Conservation (phyloP, 2,329 filamentous ascomycete species). For the Colletotrichum kahawae region DNA sequence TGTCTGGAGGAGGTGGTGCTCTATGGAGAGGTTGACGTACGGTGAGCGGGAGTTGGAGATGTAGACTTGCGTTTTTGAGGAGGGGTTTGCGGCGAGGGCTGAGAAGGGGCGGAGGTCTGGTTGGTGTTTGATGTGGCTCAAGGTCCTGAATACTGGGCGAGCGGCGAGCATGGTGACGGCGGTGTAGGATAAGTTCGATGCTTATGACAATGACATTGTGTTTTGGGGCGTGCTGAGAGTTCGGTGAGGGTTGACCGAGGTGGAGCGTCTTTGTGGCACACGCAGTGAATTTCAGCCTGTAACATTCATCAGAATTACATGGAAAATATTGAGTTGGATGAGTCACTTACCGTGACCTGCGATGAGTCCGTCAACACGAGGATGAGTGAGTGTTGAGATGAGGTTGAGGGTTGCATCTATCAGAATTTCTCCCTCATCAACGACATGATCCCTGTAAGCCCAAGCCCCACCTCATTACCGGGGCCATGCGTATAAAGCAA, state of each 20-base stretch:
- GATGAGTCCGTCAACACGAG: neutral
- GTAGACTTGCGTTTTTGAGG: constrained; percentile 69
- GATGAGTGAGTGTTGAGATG: constrained; percentile 6
- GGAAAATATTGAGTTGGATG: fast-evolving
- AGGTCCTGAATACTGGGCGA: neutral
- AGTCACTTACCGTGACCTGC: neutral
- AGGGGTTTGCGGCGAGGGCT: constrained; percentile 41
- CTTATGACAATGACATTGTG: neutral
- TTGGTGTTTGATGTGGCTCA: neutral
- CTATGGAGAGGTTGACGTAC: constrained; percentile 90
- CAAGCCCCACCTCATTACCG: neutral
- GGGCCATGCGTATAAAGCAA: constrained; percentile 5
- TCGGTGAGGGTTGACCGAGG: neutral
- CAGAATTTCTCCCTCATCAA: neutral
- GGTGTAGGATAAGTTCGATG: neutral
- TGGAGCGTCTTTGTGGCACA: neutral
- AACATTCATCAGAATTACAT: fast-evolving
- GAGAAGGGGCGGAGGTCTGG: neutral
- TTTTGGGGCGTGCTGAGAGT: neutral
- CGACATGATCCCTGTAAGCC: neutral
- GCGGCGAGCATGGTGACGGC: neutral
- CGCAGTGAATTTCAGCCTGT: neutral
- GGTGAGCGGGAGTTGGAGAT: constrained; percentile 74
- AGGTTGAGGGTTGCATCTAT: constrained; percentile 17
- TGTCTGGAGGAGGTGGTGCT: constrained; percentile 84